Percentiles rank a stretch among this genome's conserved stretches.
Conservation (phyloP, 305 asterid genomes). For the Coffea humblotiana region DNA sequence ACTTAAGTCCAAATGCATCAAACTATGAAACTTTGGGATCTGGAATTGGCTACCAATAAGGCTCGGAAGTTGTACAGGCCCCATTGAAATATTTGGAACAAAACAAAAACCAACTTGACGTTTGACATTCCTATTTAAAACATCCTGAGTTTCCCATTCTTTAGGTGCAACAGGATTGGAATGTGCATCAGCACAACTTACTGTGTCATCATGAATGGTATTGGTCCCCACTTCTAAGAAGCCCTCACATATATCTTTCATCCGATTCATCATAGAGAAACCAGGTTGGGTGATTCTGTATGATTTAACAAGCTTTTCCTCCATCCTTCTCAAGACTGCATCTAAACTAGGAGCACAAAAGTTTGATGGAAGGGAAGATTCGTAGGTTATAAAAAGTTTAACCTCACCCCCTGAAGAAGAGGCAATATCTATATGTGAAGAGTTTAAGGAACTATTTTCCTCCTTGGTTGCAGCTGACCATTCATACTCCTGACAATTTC, state of each 20-base stretch:
- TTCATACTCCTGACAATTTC: background rate
- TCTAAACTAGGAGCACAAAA: constrained; percentile 49
- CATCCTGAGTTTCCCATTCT: background rate
- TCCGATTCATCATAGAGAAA: constrained; percentile 35
- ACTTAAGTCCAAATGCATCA: background rate
- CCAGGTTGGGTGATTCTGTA: constrained; percentile 34
- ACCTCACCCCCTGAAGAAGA: constrained; percentile 45
- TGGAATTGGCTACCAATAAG: background rate
- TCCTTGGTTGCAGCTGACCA: background rate
- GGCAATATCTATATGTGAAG: constrained; percentile 39
- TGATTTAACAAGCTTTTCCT: constrained; percentile 44
- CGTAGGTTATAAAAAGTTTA: constrained; percentile 40
- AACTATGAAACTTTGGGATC: background rate
- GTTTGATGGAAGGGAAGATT: constrained; percentile 36
- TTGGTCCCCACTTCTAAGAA: constrained; percentile 49
- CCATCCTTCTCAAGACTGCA: constrained; percentile 42
- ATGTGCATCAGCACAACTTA: constrained; percentile 30
- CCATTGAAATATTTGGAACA: constrained; percentile 1
- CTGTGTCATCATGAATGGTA: constrained; percentile 41
- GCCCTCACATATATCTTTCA: constrained; percentile 50
- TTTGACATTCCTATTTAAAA: background rate
- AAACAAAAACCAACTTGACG: background rate
- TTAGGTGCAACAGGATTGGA: constrained; percentile 30
- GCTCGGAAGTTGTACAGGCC: background rate
- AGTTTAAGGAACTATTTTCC: background rate